These are phyloP conservation scores for Mortierella sp. DNA, from an alignment of 371 early-diverging fungal genomes.

Conservation along the genomic window DNA sequence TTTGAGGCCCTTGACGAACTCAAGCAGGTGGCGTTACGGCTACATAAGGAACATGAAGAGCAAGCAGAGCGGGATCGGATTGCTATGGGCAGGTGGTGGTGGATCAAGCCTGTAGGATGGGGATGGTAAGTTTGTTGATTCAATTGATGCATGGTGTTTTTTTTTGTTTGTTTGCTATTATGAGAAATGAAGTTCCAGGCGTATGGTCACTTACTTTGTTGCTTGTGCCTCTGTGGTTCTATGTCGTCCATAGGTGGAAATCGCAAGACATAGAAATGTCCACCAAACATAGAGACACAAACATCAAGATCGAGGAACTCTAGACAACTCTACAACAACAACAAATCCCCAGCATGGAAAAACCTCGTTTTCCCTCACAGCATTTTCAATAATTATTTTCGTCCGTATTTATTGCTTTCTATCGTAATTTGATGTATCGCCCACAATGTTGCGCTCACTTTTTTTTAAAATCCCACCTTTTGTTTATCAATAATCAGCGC, in stretches of 20 bases:
- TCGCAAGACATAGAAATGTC: conserved; percentile 30
- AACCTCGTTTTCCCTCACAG: not conserved
- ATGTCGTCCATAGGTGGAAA: conserved; percentile 37
- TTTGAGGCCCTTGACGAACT: conserved; percentile 67
- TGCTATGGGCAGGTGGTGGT: conserved; percentile 50
- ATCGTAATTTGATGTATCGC: no score
- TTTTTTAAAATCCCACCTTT: no score
- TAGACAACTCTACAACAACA: conserved; percentile 19
- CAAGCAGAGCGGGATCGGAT: conserved; percentile 36
- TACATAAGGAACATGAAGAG: conserved; percentile 41
- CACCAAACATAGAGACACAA: conserved; percentile 37
- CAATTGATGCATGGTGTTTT: not conserved
- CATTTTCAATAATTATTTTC: not conserved
- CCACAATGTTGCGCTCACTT: no score
- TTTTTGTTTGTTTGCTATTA: not conserved
- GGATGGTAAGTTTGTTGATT: conserved; percentile 49
- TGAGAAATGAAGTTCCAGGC: not conserved
- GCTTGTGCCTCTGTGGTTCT: not conserved
- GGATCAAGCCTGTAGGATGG: conserved; percentile 52
- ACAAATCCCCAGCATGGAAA: not conserved
- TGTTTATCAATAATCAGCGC: not conserved
- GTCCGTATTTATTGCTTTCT: not conserved
- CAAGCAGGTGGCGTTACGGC: conserved; percentile 34
- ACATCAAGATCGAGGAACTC: conserved; percentile 45
- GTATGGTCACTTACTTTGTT: not conserved